Conservation (phyloP, 1,284 basidiomycete species). For the Ganoderma lingzhi region DNA sequence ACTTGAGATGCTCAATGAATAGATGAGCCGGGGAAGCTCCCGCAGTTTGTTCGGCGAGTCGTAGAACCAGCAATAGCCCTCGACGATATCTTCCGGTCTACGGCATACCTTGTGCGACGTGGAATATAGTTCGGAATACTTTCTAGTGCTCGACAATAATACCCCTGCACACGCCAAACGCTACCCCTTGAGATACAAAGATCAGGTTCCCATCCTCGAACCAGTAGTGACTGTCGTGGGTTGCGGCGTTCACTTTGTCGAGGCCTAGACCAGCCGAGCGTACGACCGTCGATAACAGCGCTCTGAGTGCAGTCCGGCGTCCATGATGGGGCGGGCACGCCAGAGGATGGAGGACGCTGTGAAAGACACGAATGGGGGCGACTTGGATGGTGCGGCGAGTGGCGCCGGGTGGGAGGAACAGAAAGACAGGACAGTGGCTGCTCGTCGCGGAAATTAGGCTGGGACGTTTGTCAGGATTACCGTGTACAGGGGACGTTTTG, state of each 20-base stretch:
- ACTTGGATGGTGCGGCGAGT: not conserved
- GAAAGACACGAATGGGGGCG: not conserved
- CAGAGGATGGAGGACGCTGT: not conserved
- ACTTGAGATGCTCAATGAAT: constrained; percentile 14
- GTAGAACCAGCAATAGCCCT: constrained; percentile 29
- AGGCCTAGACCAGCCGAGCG: not conserved
- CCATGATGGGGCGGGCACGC: not conserved
- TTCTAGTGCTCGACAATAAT: constrained; percentile 31
- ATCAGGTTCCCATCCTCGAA: constrained; percentile 36
- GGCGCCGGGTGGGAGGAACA: not conserved
- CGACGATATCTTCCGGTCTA: constrained; percentile 17
- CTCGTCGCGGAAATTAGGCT: too few relatives aligned
- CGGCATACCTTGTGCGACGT: constrained; percentile 19
- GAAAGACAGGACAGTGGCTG: not conserved
- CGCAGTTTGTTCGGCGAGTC: constrained; percentile 27
- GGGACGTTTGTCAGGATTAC: too few relatives aligned
- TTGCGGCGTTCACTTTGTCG: constrained; percentile 11
- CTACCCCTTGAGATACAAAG: constrained; percentile 21
- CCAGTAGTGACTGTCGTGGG: constrained; percentile 25
- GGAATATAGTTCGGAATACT: constrained; percentile 35
- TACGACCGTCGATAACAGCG: not conserved
- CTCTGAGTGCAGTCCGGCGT: not conserved
- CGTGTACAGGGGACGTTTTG: too few relatives aligned
- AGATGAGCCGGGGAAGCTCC: constrained; percentile 17
- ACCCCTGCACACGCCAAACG: constrained; percentile 31